phyloP scores from a whole-genome alignment of 345 rosid species.

The Bruguiera gymnorhiza region DNA sequence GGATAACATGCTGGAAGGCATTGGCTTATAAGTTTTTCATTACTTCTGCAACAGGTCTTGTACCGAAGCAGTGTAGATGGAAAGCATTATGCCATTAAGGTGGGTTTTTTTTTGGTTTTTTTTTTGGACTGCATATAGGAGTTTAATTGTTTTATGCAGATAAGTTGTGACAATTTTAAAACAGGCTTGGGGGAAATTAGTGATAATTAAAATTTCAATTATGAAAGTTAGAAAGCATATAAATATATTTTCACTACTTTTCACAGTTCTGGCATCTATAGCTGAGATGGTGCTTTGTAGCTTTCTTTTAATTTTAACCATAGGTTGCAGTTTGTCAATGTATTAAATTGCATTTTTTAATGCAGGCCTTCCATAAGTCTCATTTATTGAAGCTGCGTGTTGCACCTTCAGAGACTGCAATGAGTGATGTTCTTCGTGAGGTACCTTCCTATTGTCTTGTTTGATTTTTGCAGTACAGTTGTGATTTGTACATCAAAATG shows the following conservation, averaged over 20 bases:
- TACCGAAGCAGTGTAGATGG: conserved; percentile 76
- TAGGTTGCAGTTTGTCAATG: conserved; percentile 8
- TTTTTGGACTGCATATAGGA: not conserved
- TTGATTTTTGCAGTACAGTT: not conserved
- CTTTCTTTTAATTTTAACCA: not conserved
- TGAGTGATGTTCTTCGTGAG: conserved; percentile 96
- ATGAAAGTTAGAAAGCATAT: not conserved
- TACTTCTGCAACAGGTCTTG: conserved; percentile 53
- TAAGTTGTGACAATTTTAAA: not conserved
- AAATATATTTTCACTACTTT: not conserved
- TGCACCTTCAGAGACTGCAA: conserved; percentile 98
- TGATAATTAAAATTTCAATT: not conserved
- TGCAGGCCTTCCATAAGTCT: conserved; percentile 93
- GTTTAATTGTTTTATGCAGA: conserved; percentile 2
- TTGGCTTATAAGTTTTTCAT: conserved; percentile 10
- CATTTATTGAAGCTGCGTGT: conserved; percentile 81
- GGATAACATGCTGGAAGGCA: conserved; percentile 8
- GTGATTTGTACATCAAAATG: too few relatives aligned
- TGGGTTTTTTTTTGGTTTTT: conserved; percentile 20
- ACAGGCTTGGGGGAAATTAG: not conserved
- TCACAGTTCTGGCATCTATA: not conserved
- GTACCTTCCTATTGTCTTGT: conserved; percentile 35
- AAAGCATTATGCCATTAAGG: conserved; percentile 90
- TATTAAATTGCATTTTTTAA: conserved; percentile 14
- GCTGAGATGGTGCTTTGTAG: not conserved